Evolutionary conservation across 495 filamentous ascomycete species (phyloP), one percentile per base, ranked within the genome.

Genomic region (Penicillium argentinense): DNA sequence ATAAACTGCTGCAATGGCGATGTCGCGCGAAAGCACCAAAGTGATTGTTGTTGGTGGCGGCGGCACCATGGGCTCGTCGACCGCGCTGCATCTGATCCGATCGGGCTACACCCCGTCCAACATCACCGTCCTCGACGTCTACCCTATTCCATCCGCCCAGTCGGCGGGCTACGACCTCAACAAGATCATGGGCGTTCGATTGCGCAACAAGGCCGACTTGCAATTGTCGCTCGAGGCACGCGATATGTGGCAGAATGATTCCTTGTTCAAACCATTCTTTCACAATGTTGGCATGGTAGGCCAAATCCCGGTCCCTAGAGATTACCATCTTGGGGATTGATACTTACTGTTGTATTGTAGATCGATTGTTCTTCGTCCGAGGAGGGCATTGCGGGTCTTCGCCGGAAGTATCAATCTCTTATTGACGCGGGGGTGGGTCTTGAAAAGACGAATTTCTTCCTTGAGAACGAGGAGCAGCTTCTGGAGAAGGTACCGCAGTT

Each of bases 131-230:
- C 62, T 75, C 9, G 75, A 79, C 49, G 49, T 60, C 9, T 66
- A 73, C 39, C 51, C 54, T 1, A 50, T 73, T 26, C 76, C 76
- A 8, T 75, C 68, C 0, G 53, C 64, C 11, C 71, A 71, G 17
- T 66, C 72, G 16, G 72, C 73, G 8, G 71, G 71, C 8, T 69
- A 73, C 37, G 73, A 77, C 37, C 42, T 77, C 3, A 78, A 78
- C 41, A 78, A 77, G 50, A 74, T 76, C 39, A 63, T 67, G 54
- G 23, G 54, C 3, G 46, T 57, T 9, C 45, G 49, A 7, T 34
- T 53, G 14, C 49, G 54, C 23, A 57, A 57, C 13, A 22, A 24
- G 2, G 25, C 45, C 3, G 54, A 53, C 25, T 13, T 57, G n/a
- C 54, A 57, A 11, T 42, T 57, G 37, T 53, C 49, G 1, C 33